Evolutionary conservation across 345 rosid species (phyloP), one percentile per base, ranked within the genome.

Genomic region (Populus nigra): DNA sequence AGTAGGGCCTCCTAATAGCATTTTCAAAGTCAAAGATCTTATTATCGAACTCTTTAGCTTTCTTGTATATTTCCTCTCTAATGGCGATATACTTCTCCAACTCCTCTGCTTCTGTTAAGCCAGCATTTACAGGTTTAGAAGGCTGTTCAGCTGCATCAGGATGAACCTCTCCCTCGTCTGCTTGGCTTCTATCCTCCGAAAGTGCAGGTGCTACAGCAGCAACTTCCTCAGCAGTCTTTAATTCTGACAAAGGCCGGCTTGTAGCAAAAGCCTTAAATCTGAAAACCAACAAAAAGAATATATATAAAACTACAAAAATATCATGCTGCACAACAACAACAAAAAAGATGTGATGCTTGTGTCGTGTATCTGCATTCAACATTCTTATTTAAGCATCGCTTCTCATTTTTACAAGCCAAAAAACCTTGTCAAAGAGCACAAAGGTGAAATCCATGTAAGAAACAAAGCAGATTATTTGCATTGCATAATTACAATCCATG

Each of bases 1-100:
- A 96, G 87, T 96, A 96, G 63, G 99, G 99, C 82, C 99, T 90
- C 79, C 93, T 91, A 77, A 96, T 91, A 89, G 98, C 92, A 84
- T 90, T 85, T 89, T 96, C 99, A 89, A 89, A 96, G 84, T 95
- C 98, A 88, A 85, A 79, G 82, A 92, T 96, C 89, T 90, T 94
- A 73, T 89, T 89, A 73, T 94, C 97, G 43, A 92, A 92, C 93
- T 94, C 99, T 90, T 92, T 96, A 79, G 98, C 93, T 90, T 91
- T 94, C 84, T 83, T 84, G 86, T 90, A 92, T 80, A 90, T 83
- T 88, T 92, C 98, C 87, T 96, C 99, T 88, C 99, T 89, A 84
- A 79, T 22, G 73, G 87, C 84, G 17, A 92, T 83, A 84, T 91
- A 96, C 89, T 89, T 96, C 94, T 94, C 90, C 93, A 92, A 79